A percentile compares a stretch with the other conserved stretches of the same genome.
These are phyloP conservation scores for Astrothelium macrocarpum DNA, from an alignment of 495 filamentous ascomycete species.

Conservation along the genomic window DNA sequence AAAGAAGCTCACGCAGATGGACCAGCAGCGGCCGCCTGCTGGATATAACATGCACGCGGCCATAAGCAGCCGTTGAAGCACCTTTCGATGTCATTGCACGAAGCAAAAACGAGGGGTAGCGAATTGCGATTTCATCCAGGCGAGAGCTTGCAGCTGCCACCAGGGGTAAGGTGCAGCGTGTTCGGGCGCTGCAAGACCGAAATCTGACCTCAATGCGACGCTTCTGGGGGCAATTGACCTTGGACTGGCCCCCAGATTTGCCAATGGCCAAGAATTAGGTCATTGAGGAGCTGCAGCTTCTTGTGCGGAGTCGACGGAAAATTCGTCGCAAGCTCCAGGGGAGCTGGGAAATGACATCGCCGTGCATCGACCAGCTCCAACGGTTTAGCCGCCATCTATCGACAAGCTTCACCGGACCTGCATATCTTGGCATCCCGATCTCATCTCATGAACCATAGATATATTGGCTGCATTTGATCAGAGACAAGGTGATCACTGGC, in stretches of 20 bases:
- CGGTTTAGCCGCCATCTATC: neutral
- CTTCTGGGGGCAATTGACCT: neutral
- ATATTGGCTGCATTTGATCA: too few relatives aligned
- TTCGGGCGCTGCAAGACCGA: neutral
- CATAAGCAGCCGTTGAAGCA: neutral
- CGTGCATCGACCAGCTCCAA: neutral
- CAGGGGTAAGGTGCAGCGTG: neutral
- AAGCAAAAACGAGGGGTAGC: slow-evolving; percentile 1
- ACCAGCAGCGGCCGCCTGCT: neutral
- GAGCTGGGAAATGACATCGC: slow-evolving; percentile 3
- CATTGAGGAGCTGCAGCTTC: neutral
- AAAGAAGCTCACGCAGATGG: neutral
- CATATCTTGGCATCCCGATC: too few relatives aligned
- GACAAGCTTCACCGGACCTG: neutral
- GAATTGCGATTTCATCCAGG: neutral
- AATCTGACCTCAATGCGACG: neutral
- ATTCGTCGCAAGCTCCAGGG: neutral
- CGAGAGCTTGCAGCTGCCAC: neutral
- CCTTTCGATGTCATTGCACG: neutral
- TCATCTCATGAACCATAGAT: too few relatives aligned
- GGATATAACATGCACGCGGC: neutral
- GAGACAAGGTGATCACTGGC: too few relatives aligned
- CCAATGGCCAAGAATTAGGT: neutral
- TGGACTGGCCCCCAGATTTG: neutral
- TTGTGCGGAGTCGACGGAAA: slow-evolving; percentile 5